These are phyloP conservation scores for Citrus maxima DNA, from an alignment of 345 rosid species.

Conservation along the genomic window DNA sequence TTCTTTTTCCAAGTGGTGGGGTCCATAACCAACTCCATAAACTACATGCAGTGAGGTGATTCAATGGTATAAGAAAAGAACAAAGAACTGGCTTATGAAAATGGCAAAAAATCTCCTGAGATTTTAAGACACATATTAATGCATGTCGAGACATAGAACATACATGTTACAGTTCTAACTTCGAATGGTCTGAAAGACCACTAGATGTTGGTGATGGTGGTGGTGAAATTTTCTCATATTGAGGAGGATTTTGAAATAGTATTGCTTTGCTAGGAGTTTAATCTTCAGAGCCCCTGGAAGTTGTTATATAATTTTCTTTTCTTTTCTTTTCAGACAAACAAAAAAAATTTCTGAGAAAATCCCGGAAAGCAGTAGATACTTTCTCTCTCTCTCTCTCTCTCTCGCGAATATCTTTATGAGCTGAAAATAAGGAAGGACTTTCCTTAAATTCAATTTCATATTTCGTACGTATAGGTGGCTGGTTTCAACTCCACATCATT, in stretches of 20 bases:
- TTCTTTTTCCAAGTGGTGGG: slow-evolving; percentile 1
- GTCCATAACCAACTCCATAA: slow-evolving; percentile 20
- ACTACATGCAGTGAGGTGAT: slow-evolving; percentile 17
- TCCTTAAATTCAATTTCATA: slow-evolving; percentile 38
- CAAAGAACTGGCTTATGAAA: slow-evolving; percentile 14
- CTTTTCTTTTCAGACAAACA: slow-evolving; percentile 21
- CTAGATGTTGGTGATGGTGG: background rate
- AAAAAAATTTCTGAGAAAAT: slow-evolving; percentile 28
- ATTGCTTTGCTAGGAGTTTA: background rate
- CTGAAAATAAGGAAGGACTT: slow-evolving; percentile 51
- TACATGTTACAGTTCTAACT: background rate
- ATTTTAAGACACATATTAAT: slow-evolving; percentile 16
- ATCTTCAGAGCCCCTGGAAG: background rate
- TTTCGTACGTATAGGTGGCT: slow-evolving; percentile 39
- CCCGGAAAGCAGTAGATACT: slow-evolving; percentile 25
- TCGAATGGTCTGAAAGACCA: background rate
- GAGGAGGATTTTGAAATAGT: background rate
- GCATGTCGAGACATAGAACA: background rate
- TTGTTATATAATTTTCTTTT: background rate
- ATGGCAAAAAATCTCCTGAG: slow-evolving; percentile 28
- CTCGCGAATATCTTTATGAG: slow-evolving; percentile 30
- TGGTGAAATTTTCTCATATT: background rate
- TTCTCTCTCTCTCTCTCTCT: slow-evolving; percentile 10
- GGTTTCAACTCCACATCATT: slow-evolving; percentile 44
- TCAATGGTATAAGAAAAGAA: background rate